Percentiles rank a stretch among this genome's conserved stretches.
These are phyloP conservation scores for Xylaria sp. DNA, from an alignment of 2,329 filamentous ascomycete genomes.

Conservation along the genomic window DNA sequence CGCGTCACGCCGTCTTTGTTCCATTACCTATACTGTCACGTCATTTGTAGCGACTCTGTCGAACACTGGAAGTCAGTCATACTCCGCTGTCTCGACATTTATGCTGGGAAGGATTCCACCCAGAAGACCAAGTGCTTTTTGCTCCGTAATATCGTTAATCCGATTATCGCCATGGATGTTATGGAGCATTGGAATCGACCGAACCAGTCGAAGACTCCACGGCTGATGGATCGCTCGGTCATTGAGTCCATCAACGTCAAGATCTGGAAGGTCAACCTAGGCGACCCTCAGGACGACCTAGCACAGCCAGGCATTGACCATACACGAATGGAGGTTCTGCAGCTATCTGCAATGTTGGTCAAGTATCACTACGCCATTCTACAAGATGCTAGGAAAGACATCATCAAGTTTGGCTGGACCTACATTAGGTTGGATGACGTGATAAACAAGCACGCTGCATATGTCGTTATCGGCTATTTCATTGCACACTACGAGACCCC, in stretches of 20 bases:
- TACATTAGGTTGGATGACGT: constrained; percentile 98
- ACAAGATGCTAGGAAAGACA: constrained; percentile 91
- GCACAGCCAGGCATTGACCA: constrained; percentile 89
- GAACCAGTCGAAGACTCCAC: constrained; percentile 60
- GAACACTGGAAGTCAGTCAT: constrained; percentile 85
- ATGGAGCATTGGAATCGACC: constrained; percentile 75
- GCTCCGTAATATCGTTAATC: constrained; percentile 90
- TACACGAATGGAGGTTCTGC: constrained; percentile 91
- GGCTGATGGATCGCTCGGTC: constrained; percentile 82
- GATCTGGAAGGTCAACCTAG: constrained; percentile 88
- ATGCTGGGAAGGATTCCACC: constrained; percentile 74
- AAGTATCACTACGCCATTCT: constrained; percentile 91
- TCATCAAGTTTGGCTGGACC: constrained; percentile 99
- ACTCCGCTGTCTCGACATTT: constrained; percentile 84
- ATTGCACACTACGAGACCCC: constrained; percentile 97
- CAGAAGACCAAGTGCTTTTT: constrained; percentile 94
- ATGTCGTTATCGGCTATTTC: constrained; percentile 96
- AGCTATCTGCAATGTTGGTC: constrained; percentile 90
- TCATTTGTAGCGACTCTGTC: constrained; percentile 82
- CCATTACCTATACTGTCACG: constrained; percentile 79
- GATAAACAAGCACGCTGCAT: constrained; percentile 98
- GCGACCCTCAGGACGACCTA: constrained; percentile 81
- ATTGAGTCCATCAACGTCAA: constrained; percentile 90
- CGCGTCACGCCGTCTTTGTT: constrained; percentile 76
- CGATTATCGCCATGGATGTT: constrained; percentile 94